Evolutionary conservation across 1,139 yeast species (phyloP), one percentile per base, ranked within the genome.

Genomic region (Saccharomycopsis hybrid): DNA sequence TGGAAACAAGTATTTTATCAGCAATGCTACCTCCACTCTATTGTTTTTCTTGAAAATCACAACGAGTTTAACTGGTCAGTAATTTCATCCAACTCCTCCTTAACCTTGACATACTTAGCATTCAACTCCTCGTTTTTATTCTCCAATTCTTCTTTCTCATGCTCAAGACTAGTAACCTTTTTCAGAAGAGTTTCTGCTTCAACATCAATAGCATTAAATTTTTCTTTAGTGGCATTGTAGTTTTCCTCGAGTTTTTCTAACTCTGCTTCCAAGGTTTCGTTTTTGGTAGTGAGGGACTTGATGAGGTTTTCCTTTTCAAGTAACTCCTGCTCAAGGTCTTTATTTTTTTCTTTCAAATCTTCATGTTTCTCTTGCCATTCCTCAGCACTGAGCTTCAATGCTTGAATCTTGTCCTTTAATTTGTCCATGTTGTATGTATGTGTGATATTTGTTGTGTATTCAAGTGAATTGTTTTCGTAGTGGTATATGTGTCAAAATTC

Each of bases 311-410:
- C 98, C 74, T 90, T 90, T 61, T 87, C 92, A 60, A 86, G 75
- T 66, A 78, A 77, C 64, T 89, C 96, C 71, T 89, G 96, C 70
- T 92, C 97, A 67, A 90, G 77, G 63, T 78, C 85, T 77, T 90
- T 92, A 72, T 86, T 82, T 68, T 83, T 83, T 58, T 77, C 83
- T 55, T 82, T 71, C 62, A 88, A 78, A 62, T 86, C 96, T 64
- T 92, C 98, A 56, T 95, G 85, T 75, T 89, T 87, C 68, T 87
- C 96, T 74, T 90, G 96, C 86, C 97, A 95, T 63, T 84, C 76
- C 74, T 94, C 99, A 59, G 96, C 90, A 67, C 92, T 97, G 63
- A 86, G 76, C 73, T 90, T 90, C 70, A 92, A 82, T 71, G 82
- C 81, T 76, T 77, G 84, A 74, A 92, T 76, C 80, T 52, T 52